phyloP scores from a whole-genome alignment of 257 asterid genomes.

The Solanum rostratum region DNA sequence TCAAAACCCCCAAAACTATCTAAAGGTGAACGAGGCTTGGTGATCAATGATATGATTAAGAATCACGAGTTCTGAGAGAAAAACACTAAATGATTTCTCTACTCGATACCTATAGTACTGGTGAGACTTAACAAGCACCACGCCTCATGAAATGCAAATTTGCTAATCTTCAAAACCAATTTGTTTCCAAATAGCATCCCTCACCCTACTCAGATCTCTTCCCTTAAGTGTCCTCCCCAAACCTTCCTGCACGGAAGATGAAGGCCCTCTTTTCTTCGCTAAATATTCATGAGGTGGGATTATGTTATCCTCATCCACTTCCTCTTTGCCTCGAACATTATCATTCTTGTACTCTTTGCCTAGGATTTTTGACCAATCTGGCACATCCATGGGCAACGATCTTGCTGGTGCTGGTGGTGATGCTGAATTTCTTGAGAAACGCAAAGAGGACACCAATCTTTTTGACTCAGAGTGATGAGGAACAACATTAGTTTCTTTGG shows the following conservation, averaged over 20 bases:
- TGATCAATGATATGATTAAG: not conserved
- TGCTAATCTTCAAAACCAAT: constrained; percentile 15
- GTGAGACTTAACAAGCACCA: not conserved
- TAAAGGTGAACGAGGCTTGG: not conserved
- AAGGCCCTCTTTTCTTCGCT: constrained; percentile 9
- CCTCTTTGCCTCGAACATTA: not conserved
- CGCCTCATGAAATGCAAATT: not conserved
- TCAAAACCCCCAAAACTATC: not conserved
- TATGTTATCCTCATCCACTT: not conserved
- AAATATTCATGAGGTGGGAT: constrained; percentile 17
- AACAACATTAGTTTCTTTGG: not conserved
- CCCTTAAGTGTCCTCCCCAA: constrained; percentile 14
- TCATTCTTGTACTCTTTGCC: not conserved
- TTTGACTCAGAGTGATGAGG: not conserved
- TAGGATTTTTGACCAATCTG: constrained; percentile 7
- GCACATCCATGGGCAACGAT: constrained; percentile 10
- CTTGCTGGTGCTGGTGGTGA: not conserved
- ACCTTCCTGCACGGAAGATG: constrained; percentile 10
- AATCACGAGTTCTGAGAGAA: not conserved
- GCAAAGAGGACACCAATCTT: not conserved
- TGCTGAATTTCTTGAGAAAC: not conserved
- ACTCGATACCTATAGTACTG: not conserved
- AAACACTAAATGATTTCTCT: not conserved
- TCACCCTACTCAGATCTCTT: constrained; percentile 14
- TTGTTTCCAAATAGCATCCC: constrained; percentile 15